These are phyloP conservation scores for Ramalina intermedia DNA, from an alignment of 495 filamentous ascomycete species.

Conservation along the genomic window DNA sequence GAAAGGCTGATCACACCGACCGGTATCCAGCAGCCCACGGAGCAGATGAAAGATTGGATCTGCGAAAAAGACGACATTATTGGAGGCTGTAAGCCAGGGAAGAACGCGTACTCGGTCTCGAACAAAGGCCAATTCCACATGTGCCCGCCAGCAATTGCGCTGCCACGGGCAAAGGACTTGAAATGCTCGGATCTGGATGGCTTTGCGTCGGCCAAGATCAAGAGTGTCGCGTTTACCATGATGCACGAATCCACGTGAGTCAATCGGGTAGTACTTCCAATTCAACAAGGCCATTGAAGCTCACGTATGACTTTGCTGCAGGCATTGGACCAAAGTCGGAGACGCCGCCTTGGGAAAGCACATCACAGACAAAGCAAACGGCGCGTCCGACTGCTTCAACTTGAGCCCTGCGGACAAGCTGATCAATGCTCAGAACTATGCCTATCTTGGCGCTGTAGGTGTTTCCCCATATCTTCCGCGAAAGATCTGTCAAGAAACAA, in stretches of 20 bases:
- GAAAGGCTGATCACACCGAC: background rate
- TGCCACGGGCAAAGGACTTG: background rate
- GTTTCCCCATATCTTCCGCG: background rate
- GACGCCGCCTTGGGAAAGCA: background rate
- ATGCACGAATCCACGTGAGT: constrained; percentile 3
- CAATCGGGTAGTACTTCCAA: background rate
- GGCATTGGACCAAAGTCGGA: constrained; percentile 2
- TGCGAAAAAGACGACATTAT: background rate
- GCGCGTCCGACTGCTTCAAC: background rate
- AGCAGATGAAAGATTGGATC: background rate
- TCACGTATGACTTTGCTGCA: background rate
- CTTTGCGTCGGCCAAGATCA: background rate
- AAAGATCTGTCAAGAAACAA: background rate
- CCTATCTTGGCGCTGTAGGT: background rate
- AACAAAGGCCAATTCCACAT: background rate
- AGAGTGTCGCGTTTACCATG: constrained; percentile 1
- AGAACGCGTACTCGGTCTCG: background rate
- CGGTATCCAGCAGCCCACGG: background rate
- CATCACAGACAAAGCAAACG: background rate
- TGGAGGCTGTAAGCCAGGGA: background rate
- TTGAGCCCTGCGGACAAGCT: background rate
- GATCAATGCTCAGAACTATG: constrained; percentile 1
- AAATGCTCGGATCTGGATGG: constrained; percentile 1
- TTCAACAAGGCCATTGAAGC: background rate
- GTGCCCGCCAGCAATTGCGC: background rate